phyloP scores from a whole-genome alignment of 768 basidiomycete species.

The Tricholoma flavovirens region DNA sequence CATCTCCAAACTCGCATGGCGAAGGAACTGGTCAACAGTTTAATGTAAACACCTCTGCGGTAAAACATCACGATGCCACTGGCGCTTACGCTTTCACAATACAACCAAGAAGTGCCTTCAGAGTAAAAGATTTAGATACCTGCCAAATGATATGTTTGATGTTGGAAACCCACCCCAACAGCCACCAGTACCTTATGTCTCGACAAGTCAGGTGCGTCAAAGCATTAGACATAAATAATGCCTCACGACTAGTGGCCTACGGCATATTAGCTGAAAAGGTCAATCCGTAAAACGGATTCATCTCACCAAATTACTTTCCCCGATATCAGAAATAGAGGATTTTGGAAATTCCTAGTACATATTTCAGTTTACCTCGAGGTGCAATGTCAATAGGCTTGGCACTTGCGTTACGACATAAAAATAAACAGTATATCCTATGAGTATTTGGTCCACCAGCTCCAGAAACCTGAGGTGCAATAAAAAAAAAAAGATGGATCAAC shows the following conservation, averaged over 20 bases:
- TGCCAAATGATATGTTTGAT: background rate
- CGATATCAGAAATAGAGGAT: constrained; percentile 21
- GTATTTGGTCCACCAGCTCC: constrained; percentile 42
- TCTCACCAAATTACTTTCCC: constrained; percentile 32
- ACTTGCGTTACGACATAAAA: constrained; percentile 50
- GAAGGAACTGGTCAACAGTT: constrained; percentile 36
- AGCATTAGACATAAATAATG: background rate
- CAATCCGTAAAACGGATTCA: background rate
- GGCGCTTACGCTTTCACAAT: constrained; percentile 58
- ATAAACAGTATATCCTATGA: constrained; percentile 50
- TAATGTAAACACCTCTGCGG: background rate
- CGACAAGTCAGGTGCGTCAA: background rate
- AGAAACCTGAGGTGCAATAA: constrained; percentile 29
- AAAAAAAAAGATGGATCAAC: background rate
- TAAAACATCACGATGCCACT: no score
- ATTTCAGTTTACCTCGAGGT: constrained; percentile 5
- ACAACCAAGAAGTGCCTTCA: constrained; percentile 41
- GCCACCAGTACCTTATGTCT: constrained; percentile 5
- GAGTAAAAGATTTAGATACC: background rate
- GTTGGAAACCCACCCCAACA: constrained; percentile 1
- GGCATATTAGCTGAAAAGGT: background rate
- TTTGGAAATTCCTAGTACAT: constrained; percentile 32
- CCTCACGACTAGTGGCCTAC: constrained; percentile 35
- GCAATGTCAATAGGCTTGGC: background rate
- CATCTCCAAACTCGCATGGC: constrained; percentile 61